Base-by-base conservation (phyloP, 225 moss, liverwort and hornwort species). In the Pseudoscleropodium purum region DNA sequence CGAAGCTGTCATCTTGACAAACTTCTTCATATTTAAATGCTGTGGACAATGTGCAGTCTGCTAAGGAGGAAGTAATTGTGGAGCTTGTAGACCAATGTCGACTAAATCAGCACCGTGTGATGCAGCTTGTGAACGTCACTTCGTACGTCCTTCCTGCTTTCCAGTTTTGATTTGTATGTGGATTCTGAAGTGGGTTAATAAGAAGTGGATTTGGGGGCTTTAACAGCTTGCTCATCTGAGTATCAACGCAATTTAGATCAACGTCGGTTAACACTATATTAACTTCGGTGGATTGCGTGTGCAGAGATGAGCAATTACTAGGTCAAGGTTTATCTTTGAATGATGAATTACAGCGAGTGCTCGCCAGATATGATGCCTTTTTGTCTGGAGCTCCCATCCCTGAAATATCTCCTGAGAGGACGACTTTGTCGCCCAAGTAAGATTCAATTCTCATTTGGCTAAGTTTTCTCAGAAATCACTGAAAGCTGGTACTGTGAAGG, bases 311-410 rank as follows among this genome's bases (percentile, higher is more conserved):
- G 91, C 95, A 95, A 87, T 84, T 96, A 79, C 97, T 99, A 43
- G 91, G 96, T 86, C 95, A 94, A 92, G 97, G 96, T 74, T 95
- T 99, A 83, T 68, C 94, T 85, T 92, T 99, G 79, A 99, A 99
- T 84, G 99, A 99, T 91, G 99, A 97, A 26, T 89, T 99, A 89
- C 99, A 99, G 88, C 95, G 94, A 85, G 95, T 96, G 82, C 92
- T 99, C 72, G 95, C 94, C 59, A 96, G 96, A 91, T 97, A 99
- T 91, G 99, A 97, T 89, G 95, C 96, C 19, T 96, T 99, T 88
- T 91, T 96, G 60, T 96, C 96, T 84, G 99, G 99, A 82, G 94
- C 96, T 81, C 92, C 95, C 49, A 63, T 97, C 70, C 94, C 96
- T 11, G 94, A 94, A 85, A 86, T 88, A 36, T 93, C 95, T 33